Percentiles rank a stretch among this genome's conserved stretches.
phyloP scores from a whole-genome alignment of 1,284 basidiomycete genomes.

The Cutaneotrichosporon cutaneum region DNA sequence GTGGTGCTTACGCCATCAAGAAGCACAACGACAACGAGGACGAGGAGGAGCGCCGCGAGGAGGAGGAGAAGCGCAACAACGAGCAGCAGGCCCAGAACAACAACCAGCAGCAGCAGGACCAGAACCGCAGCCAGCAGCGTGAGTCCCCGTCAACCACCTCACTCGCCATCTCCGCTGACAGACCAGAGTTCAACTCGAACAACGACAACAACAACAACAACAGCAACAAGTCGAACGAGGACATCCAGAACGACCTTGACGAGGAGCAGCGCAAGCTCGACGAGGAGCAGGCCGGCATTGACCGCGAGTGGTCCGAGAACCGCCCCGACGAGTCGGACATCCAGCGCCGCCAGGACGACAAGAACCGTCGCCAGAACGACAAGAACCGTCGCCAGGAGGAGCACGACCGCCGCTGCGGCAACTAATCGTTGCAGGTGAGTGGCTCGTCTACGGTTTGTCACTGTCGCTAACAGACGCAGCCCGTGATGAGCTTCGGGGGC shows the following conservation, averaged over 20 bases:
- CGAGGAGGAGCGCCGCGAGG: conserved; percentile 7
- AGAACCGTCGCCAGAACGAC: not conserved
- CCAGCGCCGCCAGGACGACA: conserved; percentile 5
- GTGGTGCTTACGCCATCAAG: conserved; percentile 18
- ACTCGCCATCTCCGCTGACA: not conserved
- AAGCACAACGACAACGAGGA: conserved; percentile 16
- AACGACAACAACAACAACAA: conserved; percentile 17
- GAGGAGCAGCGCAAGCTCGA: conserved; percentile 8
- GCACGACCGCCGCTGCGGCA: conserved; percentile 6
- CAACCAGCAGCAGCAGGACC: not conserved
- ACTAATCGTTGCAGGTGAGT: not conserved
- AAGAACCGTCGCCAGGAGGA: conserved; percentile 1
- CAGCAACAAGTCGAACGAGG: conserved; percentile 4
- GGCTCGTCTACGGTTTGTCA: no score
- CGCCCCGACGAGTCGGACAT: not conserved
- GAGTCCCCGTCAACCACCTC: not conserved
- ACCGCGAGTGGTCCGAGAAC: conserved; percentile 3
- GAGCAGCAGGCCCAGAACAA: not conserved
- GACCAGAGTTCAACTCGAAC: conserved; percentile 11
- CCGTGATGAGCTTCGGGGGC: not conserved
- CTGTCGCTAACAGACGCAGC: no score
- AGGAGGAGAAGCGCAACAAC: conserved; percentile 9
- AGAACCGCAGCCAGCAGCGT: conserved; percentile 1
- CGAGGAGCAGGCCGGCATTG: conserved; percentile 1
- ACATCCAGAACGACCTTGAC: not conserved